Evolutionary conservation across 164 flowering plant genomes (phyloP), one percentile per base, ranked within the genome.

Genomic region (Aristolochia californica): DNA sequence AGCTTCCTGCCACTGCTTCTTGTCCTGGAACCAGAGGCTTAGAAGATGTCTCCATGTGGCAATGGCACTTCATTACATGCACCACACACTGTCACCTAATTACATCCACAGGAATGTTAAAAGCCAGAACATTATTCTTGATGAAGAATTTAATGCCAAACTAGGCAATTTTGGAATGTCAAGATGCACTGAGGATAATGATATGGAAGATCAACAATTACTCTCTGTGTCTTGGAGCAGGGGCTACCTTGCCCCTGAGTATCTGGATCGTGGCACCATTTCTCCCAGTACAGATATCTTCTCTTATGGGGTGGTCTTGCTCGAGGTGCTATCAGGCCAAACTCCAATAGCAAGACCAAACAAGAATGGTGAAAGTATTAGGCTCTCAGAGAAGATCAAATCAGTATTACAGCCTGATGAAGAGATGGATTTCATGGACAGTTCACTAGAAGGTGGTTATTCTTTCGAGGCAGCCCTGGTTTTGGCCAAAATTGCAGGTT

Each of bases 21-120:
- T 91, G 64, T 78, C 74, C 34, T 91, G 98, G 98, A 77, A 53
- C 30, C 95, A 88, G 57, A 76, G 98, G 77, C 72, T 91, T 34
- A 78, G 64, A 61, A 83, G 88, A 30, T 84, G 90, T 59, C 79
- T 88, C 7, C 85, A 86, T 60, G 78, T 91, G 0, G 98, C 98
- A 30, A 71, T 75, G 64, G 91, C 83, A 4, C 65, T 91, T 24
- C 82, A 84, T 20, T 79, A 75, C 65, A 84, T 88, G 90, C 96
- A 91, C 74, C 85, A 83, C 12, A 58, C 74, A 20, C 75, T 85
- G 84, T 72, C 55, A 62, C 95, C 88, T 5, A 56, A 75, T 62
- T 81, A 84, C 53, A 72, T 82, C 27, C 96, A 88, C 38, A 20
- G 82, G 57, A 80, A 80, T 53, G 60, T 91, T 1, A 83, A 79